A percentile compares a stretch with the other conserved stretches of the same genome.
These are phyloP conservation scores for Penicillium sp. DNA, from an alignment of 2,329 filamentous ascomycete species.

Conservation along the genomic window DNA sequence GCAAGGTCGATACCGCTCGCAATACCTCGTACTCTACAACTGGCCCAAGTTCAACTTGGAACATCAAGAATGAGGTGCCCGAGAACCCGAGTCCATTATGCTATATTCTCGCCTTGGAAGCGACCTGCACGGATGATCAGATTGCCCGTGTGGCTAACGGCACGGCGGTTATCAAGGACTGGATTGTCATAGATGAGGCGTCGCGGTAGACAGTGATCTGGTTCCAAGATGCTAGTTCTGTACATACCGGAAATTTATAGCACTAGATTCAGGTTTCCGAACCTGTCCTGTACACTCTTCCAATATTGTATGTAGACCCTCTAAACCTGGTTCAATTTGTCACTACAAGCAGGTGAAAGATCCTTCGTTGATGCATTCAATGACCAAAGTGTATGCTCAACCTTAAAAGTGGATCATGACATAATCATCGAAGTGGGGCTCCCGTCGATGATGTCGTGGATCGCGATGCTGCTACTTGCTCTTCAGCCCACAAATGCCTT, in stretches of 20 bases:
- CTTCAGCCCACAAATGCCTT: neutral
- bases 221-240: neutral
- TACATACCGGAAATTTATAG: neutral
- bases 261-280: neutral
- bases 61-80: constrained; percentile 48
- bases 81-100: constrained; percentile 43
- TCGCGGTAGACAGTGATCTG: neutral
- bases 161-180: constrained; percentile 48
- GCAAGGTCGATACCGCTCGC: constrained; percentile 41
- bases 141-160: constrained; percentile 43
- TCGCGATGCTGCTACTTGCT: neutral
- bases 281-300: neutral
- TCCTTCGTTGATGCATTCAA: no score
- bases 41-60: constrained; percentile 40
- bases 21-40: constrained; percentile 40
- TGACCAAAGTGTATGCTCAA: neutral
- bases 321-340: no score
- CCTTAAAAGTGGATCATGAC: neutral
- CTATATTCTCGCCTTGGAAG: constrained; percentile 41
- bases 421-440: constrained; percentile 10
- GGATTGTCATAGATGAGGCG: constrained; percentile 39
- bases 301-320: no score
- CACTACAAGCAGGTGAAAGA: no score
- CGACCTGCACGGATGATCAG: constrained; percentile 48
- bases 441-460: constrained; percentile 15